Percentiles rank a stretch among this genome's conserved stretches.
These are phyloP conservation scores for barley (Hordeum vulgare) DNA, from an alignment of 176 grass and related monocot genomes.

Conservation along the genomic window MorexV3_pseudomolecules_assembly NC_058523.1:545335699-545336198, in stretches of 20 bases:
- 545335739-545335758: slow-evolving; percentile 86
- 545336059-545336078: background rate
- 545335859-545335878: slow-evolving; percentile 16
- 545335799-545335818: background rate
- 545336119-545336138: background rate
- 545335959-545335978: background rate
- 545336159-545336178: background rate
- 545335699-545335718: slow-evolving; percentile 81
- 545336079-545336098: no score
- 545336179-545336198: background rate
- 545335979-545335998: slow-evolving; percentile 16
- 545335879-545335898: slow-evolving; percentile 6
- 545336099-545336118: background rate
- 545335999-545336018: slow-evolving; percentile 28
- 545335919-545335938: slow-evolving; percentile 35
- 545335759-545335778: slow-evolving; percentile 69
- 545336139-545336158: background rate
- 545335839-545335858: slow-evolving; percentile 18
- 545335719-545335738: slow-evolving; percentile 66
- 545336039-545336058: background rate
- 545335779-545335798: background rate
- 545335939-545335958: slow-evolving; percentile 20
- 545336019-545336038: background rate
- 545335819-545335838: slow-evolving; percentile 35
- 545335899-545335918: slow-evolving; percentile 57